Conservation (phyloP, 208 protist genomes). For the Leishmania gerbilli region DNA sequence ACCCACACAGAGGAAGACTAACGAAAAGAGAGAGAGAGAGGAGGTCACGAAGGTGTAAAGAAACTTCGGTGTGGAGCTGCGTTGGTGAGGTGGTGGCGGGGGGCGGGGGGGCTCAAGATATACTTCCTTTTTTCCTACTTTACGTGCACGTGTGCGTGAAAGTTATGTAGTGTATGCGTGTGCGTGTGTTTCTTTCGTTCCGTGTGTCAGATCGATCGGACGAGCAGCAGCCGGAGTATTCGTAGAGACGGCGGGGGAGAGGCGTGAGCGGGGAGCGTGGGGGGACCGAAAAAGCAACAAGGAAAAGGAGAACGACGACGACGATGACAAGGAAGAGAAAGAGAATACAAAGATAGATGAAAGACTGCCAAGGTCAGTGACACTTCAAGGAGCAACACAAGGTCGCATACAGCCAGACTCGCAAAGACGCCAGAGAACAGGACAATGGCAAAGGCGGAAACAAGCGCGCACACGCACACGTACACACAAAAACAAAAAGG, state of each 20-base stretch:
- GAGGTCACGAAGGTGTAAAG: background rate
- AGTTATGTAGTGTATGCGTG: background rate
- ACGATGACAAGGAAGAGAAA: background rate
- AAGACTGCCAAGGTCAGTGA: background rate
- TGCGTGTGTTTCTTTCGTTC: background rate
- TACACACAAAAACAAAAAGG: background rate
- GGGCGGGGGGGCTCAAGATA: background rate
- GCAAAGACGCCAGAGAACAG: conserved; percentile 1
- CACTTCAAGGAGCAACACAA: background rate
- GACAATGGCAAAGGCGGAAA: background rate
- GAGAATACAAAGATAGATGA: conserved; percentile 5
- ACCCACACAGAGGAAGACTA: background rate
- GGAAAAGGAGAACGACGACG: background rate
- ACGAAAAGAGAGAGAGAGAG: conserved; percentile 3
- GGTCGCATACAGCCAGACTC: background rate
- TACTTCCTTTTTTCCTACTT: background rate
- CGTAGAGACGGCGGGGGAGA: background rate
- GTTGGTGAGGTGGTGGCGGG: background rate
- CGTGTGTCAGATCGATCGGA: background rate
- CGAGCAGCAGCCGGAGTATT: background rate
- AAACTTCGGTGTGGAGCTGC: background rate
- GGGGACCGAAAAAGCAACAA: background rate
- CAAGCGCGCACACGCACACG: background rate
- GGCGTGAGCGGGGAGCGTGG: background rate
- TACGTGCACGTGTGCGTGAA: background rate